Conservation (phyloP, 345 rosid species). For the Excoecaria agallocha region DNA sequence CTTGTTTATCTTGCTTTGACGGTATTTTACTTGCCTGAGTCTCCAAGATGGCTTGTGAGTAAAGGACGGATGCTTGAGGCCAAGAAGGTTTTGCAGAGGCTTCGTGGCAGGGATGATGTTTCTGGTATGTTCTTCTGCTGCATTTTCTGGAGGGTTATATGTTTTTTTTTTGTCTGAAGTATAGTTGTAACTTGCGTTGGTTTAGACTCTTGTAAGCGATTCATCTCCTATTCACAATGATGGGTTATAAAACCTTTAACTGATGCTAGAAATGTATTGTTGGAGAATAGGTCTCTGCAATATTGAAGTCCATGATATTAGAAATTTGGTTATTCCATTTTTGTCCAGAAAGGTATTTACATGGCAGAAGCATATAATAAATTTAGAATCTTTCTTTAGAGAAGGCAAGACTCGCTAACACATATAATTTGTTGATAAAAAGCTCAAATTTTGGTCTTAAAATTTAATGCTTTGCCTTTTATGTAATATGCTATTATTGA, state of each 20-base stretch:
- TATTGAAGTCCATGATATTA: neutral
- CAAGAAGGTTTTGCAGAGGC: constrained; percentile 70
- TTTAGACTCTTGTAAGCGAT: neutral
- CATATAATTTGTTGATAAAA: too few species aligned
- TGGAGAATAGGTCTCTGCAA: neutral
- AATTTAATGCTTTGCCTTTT: neutral
- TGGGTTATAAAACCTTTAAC: neutral
- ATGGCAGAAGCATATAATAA: neutral
- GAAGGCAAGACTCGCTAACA: neutral
- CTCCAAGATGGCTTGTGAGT: constrained; percentile 98
- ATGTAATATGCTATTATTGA: neutral
- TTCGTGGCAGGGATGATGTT: constrained; percentile 84
- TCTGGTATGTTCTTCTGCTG: constrained; percentile 52
- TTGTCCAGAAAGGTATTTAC: neutral
- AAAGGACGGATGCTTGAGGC: constrained; percentile 95
- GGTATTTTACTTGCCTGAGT: constrained; percentile 80
- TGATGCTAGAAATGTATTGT: constrained; percentile 1
- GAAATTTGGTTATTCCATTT: neutral
- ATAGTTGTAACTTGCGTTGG: constrained; percentile 10
- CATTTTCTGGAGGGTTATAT: constrained; percentile 7
- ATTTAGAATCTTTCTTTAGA: neutral
- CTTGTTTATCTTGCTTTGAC: constrained; percentile 56
- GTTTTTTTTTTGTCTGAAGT: neutral
- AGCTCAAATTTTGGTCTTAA: neutral
- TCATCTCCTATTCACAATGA: neutral